phyloP scores from a whole-genome alignment of 352 stramenopile species.

The Phytophthora fragariaefolia region DNA sequence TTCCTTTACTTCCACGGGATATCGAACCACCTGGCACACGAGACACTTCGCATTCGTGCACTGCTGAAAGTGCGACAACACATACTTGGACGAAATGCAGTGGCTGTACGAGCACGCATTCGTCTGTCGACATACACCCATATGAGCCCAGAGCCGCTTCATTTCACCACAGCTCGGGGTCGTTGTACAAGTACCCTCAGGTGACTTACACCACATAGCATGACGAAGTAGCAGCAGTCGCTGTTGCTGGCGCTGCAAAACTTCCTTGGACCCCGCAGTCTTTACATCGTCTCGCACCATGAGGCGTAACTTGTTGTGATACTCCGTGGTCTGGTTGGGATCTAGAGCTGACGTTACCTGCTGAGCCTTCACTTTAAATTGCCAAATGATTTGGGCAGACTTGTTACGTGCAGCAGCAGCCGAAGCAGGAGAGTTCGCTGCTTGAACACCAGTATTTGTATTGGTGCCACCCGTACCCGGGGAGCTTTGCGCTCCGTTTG shows the following conservation, averaged over 20 bases:
- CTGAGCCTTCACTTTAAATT: constrained; percentile 81
- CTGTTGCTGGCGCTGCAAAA: constrained; percentile 98
- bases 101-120: constrained; percentile 96
- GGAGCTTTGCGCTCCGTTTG: constrained; percentile 29
- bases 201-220: constrained; percentile 97
- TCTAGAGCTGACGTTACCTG: constrained; percentile 85
- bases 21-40: constrained; percentile 97
- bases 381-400: constrained; percentile 81
- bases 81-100: constrained; percentile 98
- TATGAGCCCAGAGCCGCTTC: constrained; percentile 99
- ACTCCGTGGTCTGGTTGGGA: constrained; percentile 80
- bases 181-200: constrained; percentile 93
- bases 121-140: constrained; percentile 97
- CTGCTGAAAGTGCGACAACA: constrained; percentile 99
- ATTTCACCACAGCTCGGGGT: constrained; percentile 97
- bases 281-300: constrained; percentile 83
- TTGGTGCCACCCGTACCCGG: constrained; percentile 13
- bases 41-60: constrained; percentile 98
- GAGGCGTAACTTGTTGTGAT: constrained; percentile 85
- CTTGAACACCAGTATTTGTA: constrained; percentile 18
- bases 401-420: constrained; percentile 54
- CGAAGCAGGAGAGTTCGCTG: constrained; percentile 33
- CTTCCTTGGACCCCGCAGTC: constrained; percentile 88
- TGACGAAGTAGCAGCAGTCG: constrained; percentile 96
- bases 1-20: constrained; percentile 96